phyloP scores from a whole-genome alignment of 768 basidiomycete genomes.

The Podaxis pistillaris region DNA sequence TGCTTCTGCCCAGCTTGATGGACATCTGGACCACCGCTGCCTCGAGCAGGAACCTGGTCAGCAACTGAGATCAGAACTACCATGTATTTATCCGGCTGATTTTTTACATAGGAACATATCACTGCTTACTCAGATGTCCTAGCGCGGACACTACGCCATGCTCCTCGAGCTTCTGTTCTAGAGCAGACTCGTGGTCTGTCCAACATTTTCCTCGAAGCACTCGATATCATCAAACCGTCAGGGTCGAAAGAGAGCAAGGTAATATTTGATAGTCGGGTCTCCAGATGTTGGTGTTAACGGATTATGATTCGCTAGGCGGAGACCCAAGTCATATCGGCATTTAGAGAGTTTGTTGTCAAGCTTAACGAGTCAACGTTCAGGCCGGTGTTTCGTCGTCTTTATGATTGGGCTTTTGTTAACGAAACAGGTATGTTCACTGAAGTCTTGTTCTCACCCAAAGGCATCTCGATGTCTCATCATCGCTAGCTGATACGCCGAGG shows the following conservation, averaged over 20 bases:
- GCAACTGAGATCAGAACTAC: conserved; percentile 10
- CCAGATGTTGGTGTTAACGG: background rate
- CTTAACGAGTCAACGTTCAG: conserved; percentile 90
- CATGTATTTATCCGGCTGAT: background rate
- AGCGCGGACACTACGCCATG: conserved; percentile 60
- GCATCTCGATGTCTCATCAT: background rate
- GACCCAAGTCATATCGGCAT: conserved; percentile 58
- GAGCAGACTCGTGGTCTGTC: conserved; percentile 68
- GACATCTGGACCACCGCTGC: conserved; percentile 49
- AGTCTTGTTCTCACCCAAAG: background rate
- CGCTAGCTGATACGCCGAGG: conserved; percentile 39
- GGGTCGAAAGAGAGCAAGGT: conserved; percentile 26
- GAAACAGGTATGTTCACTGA: conserved; percentile 38
- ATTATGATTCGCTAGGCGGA: conserved; percentile 42
- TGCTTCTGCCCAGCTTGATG: conserved; percentile 63
- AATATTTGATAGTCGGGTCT: background rate
- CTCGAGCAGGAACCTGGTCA: conserved; percentile 32
- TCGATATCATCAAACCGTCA: conserved; percentile 48
- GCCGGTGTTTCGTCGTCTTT: conserved; percentile 86
- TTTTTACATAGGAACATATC: conserved; percentile 28
- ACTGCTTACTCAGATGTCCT: conserved; percentile 69
- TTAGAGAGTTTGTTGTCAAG: conserved; percentile 88
- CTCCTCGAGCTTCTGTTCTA: conserved; percentile 61
- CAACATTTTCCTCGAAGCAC: conserved; percentile 76
- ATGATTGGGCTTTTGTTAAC: conserved; percentile 90